Conservation (phyloP, 2,329 filamentous ascomycete genomes). For the Colletotrichum godetiae region DNA sequence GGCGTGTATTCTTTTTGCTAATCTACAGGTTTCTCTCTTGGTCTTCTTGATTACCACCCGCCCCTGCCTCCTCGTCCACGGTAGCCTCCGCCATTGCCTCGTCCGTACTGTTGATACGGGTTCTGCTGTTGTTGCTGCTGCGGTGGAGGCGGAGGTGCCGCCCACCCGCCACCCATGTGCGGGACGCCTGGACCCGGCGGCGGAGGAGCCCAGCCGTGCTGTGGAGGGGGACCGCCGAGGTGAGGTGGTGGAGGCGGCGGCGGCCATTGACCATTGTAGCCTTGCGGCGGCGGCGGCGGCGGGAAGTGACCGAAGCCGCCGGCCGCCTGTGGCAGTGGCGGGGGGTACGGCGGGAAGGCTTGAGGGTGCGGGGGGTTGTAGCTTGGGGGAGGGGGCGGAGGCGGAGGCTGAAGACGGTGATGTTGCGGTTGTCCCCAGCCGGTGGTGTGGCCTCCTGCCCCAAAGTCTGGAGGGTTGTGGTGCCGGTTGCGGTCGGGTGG, state of each 20-base stretch:
- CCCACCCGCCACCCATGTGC: slow-evolving; percentile 22
- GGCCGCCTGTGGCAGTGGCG: slow-evolving; percentile 37
- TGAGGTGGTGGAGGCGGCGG: slow-evolving; percentile 46
- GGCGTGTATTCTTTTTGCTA: background rate
- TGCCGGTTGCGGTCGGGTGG: slow-evolving; percentile 5
- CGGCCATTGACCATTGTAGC: slow-evolving; percentile 56
- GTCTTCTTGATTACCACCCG: background rate
- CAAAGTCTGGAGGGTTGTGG: slow-evolving; percentile 11
- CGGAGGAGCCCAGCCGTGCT: slow-evolving; percentile 37
- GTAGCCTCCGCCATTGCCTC: slow-evolving; percentile 24
- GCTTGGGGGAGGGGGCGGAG: slow-evolving; percentile 41
- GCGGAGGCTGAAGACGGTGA: slow-evolving; percentile 42
- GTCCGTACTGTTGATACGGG: slow-evolving; percentile 26
- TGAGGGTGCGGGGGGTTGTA: slow-evolving; percentile 6
- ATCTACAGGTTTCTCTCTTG: background rate
- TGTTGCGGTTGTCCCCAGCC: slow-evolving; percentile 2
- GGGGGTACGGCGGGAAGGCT: slow-evolving; percentile 33
- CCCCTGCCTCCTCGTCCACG: slow-evolving; percentile 28
- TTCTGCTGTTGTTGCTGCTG: slow-evolving; percentile 13
- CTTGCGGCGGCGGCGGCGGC: slow-evolving; percentile 48
- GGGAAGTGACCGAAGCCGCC: slow-evolving; percentile 44
- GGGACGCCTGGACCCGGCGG: slow-evolving; percentile 13
- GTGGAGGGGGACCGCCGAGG: slow-evolving; percentile 22
- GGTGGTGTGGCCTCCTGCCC: background rate
- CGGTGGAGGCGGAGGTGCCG: slow-evolving; percentile 26